These are phyloP conservation scores for Mariannaea sp. DNA, from an alignment of 2,329 filamentous ascomycete species.

Conservation along the genomic window DNA sequence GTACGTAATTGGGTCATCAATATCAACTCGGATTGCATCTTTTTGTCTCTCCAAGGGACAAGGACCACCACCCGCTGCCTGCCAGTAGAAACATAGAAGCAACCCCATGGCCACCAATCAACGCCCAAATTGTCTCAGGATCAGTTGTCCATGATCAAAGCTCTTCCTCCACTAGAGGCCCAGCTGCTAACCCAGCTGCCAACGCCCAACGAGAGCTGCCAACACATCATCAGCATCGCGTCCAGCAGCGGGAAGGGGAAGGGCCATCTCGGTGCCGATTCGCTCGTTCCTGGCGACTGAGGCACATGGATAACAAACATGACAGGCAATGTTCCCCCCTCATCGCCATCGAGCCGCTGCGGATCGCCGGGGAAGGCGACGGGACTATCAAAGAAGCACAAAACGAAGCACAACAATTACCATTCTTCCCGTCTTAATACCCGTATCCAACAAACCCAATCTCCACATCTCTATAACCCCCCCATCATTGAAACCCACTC, in stretches of 20 bases:
- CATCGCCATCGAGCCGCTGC: neutral
- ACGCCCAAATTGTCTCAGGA: neutral
- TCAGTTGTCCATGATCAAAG: neutral
- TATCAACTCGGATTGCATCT: too few species aligned
- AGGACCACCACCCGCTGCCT: neutral
- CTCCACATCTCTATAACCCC: conserved; percentile 1
- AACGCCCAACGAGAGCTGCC: neutral
- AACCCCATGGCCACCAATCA: neutral
- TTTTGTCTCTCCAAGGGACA: neutral
- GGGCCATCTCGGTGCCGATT: neutral
- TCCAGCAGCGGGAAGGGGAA: neutral
- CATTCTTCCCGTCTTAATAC: too few species aligned
- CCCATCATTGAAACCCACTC: conserved; percentile 1
- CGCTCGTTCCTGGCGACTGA: neutral
- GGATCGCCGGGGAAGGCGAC: too few species aligned
- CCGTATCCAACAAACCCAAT: neutral
- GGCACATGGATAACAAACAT: neutral
- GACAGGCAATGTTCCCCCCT: neutral
- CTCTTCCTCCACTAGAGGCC: neutral
- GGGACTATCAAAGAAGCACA: too few species aligned
- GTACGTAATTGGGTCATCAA: neutral
- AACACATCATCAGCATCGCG: neutral
- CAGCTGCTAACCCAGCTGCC: too few species aligned
- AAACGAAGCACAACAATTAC: too few species aligned
- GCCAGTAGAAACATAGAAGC: neutral